Conservation (phyloP, 495 filamentous ascomycete genomes). For the Cairneyella variabilis region DNA sequence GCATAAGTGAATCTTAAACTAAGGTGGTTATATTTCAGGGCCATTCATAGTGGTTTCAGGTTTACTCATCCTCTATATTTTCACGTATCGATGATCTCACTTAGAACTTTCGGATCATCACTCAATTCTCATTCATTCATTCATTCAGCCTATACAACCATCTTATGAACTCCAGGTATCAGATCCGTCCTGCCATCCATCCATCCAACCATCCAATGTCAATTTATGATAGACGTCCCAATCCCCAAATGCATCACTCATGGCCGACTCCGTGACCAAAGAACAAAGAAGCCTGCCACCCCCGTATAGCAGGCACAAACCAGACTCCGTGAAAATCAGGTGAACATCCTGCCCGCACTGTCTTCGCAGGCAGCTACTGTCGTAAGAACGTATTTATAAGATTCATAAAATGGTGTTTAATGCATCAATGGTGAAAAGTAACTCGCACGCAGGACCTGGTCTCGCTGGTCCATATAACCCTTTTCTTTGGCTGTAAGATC, state of each 20-base stretch:
- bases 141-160: no score
- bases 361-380: not conserved
- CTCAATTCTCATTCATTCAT: conserved; percentile 12
- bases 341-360: not conserved
- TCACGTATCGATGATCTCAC: not conserved
- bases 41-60: no score
- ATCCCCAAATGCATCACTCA: conserved; percentile 2
- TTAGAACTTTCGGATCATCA: not conserved
- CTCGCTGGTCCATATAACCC: not conserved
- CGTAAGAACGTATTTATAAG: conserved; percentile 4
- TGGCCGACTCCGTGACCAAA: not conserved
- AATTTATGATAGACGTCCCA: conserved; percentile 15
- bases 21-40: no score
- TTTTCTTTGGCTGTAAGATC: not conserved
- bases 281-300: not conserved
- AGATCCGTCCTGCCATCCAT: conserved; percentile 20
- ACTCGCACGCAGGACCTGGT: no score
- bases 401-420: conserved; percentile 19
- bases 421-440: conserved; percentile 21
- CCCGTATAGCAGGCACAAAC: not conserved
- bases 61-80: no score
- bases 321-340: no score
- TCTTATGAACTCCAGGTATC: conserved; percentile 21
- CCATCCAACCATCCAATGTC: not conserved
- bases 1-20: no score